Percentiles rank a stretch among this genome's conserved stretches.
phyloP scores from a whole-genome alignment of 139 green algal genomes.

The Chlamydomonas schloesseri region DNA sequence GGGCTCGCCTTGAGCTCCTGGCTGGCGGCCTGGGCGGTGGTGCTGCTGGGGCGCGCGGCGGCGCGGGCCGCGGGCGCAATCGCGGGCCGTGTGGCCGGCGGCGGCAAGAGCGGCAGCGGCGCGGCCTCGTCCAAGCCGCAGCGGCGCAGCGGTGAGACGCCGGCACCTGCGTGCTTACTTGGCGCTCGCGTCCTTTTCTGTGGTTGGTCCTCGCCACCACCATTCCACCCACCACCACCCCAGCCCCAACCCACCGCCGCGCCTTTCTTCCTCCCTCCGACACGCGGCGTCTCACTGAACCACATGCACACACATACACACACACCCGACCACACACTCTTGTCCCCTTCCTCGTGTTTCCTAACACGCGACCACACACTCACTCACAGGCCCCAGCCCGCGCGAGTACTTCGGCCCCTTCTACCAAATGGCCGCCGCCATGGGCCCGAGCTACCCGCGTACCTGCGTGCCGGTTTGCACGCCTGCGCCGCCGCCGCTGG shows the following conservation, averaged over 20 bases:
- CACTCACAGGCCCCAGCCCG: background rate
- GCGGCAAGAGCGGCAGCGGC: background rate
- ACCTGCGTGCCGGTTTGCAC: slow-evolving; percentile 4
- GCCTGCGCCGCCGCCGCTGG: background rate
- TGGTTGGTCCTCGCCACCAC: too few species aligned
- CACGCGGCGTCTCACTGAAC: too few species aligned
- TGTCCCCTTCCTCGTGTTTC: too few species aligned
- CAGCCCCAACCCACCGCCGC: too few species aligned
- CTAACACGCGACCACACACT: too few species aligned
- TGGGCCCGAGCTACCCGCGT: background rate
- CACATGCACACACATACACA: too few species aligned
- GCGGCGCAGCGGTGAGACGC: background rate
- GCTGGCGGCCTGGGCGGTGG: slow-evolving; percentile 28
- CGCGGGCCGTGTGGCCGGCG: background rate
- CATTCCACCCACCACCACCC: too few species aligned
- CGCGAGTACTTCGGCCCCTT: slow-evolving; percentile 36
- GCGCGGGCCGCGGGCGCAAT: background rate
- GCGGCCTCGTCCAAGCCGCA: too few species aligned
- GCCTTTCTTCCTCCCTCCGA: too few species aligned
- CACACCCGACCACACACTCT: too few species aligned
- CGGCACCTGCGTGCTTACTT: too few species aligned
- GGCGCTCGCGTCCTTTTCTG: too few species aligned
- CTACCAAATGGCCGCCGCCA: background rate
- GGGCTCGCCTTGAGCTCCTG: slow-evolving; percentile 17
- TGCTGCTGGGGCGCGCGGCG: slow-evolving; percentile 16